Base-by-base conservation (phyloP, 2,329 filamentous ascomycete species). In the Botrytis porri region DNA sequence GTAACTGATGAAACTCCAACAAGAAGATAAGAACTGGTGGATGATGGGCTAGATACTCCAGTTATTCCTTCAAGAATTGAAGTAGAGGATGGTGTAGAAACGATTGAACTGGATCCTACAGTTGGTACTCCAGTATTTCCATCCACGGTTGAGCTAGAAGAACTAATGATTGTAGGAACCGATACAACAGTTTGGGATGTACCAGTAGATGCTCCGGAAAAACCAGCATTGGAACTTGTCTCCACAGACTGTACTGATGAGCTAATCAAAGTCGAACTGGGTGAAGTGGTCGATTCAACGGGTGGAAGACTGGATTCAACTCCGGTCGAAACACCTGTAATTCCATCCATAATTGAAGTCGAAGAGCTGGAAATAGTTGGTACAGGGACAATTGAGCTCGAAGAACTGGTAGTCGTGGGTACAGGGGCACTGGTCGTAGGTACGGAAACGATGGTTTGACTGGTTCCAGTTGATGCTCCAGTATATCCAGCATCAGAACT, bases 381-480 rank as follows among this genome's bases (percentile, higher is more conserved):
- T n/a, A 51, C 48, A n/a, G 48, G 48, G 48, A 51, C 25, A 51
- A 14, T 57, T 14, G 51, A 69, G 41, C 48, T 57, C 51, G 51
- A 57, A 22, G 39, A 60, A n/a, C 39, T 43, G 16, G 69, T 59
- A 32, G 69, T 62, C 14, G 73, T 3, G 22, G 22, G 10, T 51
- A 12, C 10, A 10, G 22, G 22, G 4, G n/a, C 10, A 51, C 48
- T 51, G 6, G 69, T 41, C 35, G 73, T 66, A 16, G 74, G 72
- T 18, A 51, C 59, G 41, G 74, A 22, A 20, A 76, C 35, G 9
- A 72, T 62, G 16, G 72, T 64, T 63, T 75, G 73, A 16, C 73
- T 41, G 16, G 57, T 67, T 37, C 73, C 74, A 37, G 74, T 75
- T 45, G 72, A 64, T 35, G 48, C 73, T 45, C 29, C 67, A 70